Conservation (phyloP, 202 grass and related monocot genomes). For the Digitaria exilis region DNA sequence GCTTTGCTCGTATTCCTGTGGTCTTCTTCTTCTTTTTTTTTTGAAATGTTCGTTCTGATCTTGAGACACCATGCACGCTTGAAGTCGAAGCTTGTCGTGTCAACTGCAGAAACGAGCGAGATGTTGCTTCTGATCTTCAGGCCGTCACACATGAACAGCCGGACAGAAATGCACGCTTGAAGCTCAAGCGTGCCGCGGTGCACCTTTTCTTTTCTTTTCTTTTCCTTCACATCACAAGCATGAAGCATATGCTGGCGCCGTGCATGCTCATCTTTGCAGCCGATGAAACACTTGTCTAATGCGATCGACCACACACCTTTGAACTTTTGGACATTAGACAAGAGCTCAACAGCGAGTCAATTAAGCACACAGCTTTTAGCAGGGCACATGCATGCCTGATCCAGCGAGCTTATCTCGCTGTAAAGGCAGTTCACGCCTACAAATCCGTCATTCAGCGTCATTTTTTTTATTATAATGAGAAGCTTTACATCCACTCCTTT, state of each 20-base stretch:
- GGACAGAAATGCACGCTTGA: not conserved
- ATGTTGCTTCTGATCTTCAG: not conserved
- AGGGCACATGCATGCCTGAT: not conserved
- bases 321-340: not conserved
- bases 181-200: too few species aligned
- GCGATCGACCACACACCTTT: not conserved
- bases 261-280: not conserved
- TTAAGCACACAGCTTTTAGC: too few species aligned
- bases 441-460: too few species aligned
- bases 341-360: too few species aligned
- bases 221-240: too few species aligned
- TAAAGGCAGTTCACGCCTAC: not conserved
- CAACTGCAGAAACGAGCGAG: not conserved
- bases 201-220: too few species aligned
- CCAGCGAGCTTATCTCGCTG: not conserved
- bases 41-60: constrained; percentile 19
- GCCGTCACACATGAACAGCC: too few species aligned
- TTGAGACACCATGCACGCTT: not conserved
- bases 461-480: too few species aligned
- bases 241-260: too few species aligned
- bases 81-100: constrained; percentile 4
- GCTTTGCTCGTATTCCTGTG: not conserved
- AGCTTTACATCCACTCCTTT: too few species aligned
- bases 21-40: too few species aligned
- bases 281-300: not conserved